Base-by-base conservation (phyloP, 495 filamentous ascomycete genomes). In the Talaromyces stipitatus region DNA sequence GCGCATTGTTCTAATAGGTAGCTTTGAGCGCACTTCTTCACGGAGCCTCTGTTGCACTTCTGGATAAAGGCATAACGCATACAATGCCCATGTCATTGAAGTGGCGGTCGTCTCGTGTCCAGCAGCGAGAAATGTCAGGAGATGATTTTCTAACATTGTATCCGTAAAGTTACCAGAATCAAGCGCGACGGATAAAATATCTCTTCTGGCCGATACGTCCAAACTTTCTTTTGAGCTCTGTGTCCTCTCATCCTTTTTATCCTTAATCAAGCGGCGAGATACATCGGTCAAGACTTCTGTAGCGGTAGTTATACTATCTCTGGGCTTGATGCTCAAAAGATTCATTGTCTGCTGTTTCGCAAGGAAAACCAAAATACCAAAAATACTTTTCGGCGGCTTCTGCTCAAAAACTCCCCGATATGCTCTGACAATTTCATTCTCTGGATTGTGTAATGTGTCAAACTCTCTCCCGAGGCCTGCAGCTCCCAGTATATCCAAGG, bases 61-160 rank as follows among this genome's bases (percentile, higher is more conserved):
- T 2, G 64, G 64, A 41, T 60, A 59, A 16, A 29, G 4, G 22
- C 62, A 61, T 10, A 69, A 36, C 4, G 52, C 54, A 20, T 61
- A 66, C 14, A 69, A 29, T 4, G 66, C 57, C 66, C 66, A 69
- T 3, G 51, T 43, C n/a, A 69, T 41, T 0, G 61, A 58, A 8
- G 59, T 48, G 27, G 66, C 60, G 23, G 60, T 65, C 0, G 68
- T 65, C 65, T 90, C 89, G 64, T 91, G 88, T 5, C 88, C 89
- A 0, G 89, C 88, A 0, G 83, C 84, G 7, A 91, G 79, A 69
- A 92, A 90, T 0, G 86, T 90, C 85, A 91, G 88, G 60, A 89
- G 74, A 62, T 92, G 87, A 64, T 91, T 85, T 32, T 84, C 72
- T 29, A 90, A 80, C 32, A 82, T 78, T 24, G 85, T 80, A 33